These are phyloP conservation scores for Capsicum rhomboideum DNA, from an alignment of 257 asterid species.

Conservation along the genomic window DNA sequence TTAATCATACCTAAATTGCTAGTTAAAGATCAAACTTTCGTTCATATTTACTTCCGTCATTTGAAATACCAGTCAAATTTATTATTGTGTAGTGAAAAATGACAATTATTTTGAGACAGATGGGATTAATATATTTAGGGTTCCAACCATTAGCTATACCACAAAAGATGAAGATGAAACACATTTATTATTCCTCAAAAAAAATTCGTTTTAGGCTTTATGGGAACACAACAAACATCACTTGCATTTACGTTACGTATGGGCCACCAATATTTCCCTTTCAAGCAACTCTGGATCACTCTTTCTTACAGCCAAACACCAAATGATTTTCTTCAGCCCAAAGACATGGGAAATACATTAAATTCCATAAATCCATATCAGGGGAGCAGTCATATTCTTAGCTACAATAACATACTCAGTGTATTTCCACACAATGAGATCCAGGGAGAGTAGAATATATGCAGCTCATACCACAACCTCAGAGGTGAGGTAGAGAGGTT, in stretches of 20 bases:
- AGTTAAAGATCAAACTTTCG: not conserved
- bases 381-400: too few species aligned
- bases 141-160: not conserved
- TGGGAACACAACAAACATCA: not conserved
- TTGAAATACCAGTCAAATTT: not conserved
- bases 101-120: too few species aligned
- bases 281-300: not conserved
- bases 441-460: too few species aligned
- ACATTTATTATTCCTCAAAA: not conserved
- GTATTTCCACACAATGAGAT: too few species aligned
- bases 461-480: too few species aligned
- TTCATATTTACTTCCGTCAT: not conserved
- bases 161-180: not conserved
- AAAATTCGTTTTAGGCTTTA: not conserved
- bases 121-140: not conserved
- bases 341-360: not conserved
- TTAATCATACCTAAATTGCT: not conserved
- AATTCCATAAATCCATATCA: not conserved
- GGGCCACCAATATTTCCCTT: not conserved
- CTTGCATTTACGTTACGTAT: not conserved
- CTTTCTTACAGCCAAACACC: not conserved
- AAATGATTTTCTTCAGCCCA: not conserved
- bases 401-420: too few species aligned
- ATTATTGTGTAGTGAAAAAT: not conserved
- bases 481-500: too few species aligned